Evolutionary conservation across 148 eudicot genomes (phyloP), one percentile per base, ranked within the genome.

Genomic region (Camellia japonica): DNA sequence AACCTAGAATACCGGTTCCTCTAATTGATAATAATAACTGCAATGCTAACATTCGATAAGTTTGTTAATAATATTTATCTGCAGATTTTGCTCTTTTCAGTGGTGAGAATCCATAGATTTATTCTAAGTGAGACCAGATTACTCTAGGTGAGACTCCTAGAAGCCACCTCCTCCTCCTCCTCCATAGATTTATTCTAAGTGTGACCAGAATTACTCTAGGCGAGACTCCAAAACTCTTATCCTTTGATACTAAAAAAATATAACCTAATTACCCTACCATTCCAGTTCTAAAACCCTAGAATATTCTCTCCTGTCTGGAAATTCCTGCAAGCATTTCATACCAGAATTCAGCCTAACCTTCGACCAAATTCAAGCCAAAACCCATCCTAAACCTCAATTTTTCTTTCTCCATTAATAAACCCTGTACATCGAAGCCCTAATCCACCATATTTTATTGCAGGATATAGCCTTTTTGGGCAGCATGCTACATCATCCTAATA

Each of bases 331-430:
- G 41, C 16, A 4, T 70, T 18, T 70, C 55, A 44, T 70, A n/a
- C 14, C 19, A 70, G 52, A 71, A 47, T 71, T 5, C 55, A 71
- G 15, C 74, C 56, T n/a, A 47, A 46, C 74, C 51, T 16, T 47
- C 51, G 19, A 71, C 13, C 55, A 70, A 46, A n/a, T 70, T n/a
- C 8, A 71, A 71, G 15, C 74, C 16, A n/a, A 71, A 46, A 47
- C 56, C 74, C 74, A 71, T 49, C 42, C 12, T 71, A n/a, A n/a
- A 49, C 41, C 6, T 49, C 72, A 68, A 43, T 68, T n/a, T 68
- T 47, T 14, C 72, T 47, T 47, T 13, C 14, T 47, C 7, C 8
- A 44, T 15, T n/a, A 18, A 18, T 44, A 68, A 71, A 71, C 6
- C 74, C 74, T 71, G 30, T 47, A 71, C 55, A 70, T 47, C 12